These are phyloP conservation scores for Ottelia alismoides DNA, from an alignment of 106 monocot species.

Conservation along the genomic window DNA sequence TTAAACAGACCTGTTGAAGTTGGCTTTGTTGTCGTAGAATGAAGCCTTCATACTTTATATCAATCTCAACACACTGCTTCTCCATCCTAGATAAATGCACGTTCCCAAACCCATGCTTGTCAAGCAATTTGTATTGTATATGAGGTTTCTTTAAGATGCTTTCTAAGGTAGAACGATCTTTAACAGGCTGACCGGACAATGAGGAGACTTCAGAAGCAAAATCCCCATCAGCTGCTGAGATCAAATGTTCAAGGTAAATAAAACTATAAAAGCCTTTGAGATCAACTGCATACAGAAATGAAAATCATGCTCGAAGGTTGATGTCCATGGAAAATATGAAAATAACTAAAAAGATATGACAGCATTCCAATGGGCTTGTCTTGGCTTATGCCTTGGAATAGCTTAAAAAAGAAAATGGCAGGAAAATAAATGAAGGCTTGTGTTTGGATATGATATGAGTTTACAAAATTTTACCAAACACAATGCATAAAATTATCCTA, in stretches of 20 bases:
- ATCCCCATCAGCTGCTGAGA: slow-evolving; percentile 59
- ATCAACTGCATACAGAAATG: background rate
- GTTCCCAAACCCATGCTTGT: slow-evolving; percentile 82
- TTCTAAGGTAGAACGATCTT: slow-evolving; percentile 54
- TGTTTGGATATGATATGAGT: too few species aligned
- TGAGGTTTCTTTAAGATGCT: slow-evolving; percentile 91
- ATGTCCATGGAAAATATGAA: too few species aligned
- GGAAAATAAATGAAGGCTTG: too few species aligned
- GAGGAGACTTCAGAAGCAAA: slow-evolving; percentile 57
- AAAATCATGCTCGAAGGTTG: too few species aligned
- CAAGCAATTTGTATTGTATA: slow-evolving; percentile 76
- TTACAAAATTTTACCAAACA: too few species aligned
- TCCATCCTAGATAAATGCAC: slow-evolving; percentile 58
- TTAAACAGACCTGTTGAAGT: slow-evolving; percentile 67
- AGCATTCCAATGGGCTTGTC: too few species aligned
- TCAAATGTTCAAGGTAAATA: too few species aligned
- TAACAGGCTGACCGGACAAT: slow-evolving; percentile 85
- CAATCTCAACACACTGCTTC: slow-evolving; percentile 99
- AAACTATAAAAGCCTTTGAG: background rate
- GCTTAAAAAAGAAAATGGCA: too few species aligned
- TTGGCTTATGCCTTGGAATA: too few species aligned
- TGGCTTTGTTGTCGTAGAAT: slow-evolving; percentile 83
- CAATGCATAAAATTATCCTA: too few species aligned
- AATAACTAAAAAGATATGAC: too few species aligned
- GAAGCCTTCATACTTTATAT: slow-evolving; percentile 97